Evolutionary conservation across 2,329 filamentous ascomycete species (phyloP).

Genomic region (Pyrenophora seminiperda): DNA sequence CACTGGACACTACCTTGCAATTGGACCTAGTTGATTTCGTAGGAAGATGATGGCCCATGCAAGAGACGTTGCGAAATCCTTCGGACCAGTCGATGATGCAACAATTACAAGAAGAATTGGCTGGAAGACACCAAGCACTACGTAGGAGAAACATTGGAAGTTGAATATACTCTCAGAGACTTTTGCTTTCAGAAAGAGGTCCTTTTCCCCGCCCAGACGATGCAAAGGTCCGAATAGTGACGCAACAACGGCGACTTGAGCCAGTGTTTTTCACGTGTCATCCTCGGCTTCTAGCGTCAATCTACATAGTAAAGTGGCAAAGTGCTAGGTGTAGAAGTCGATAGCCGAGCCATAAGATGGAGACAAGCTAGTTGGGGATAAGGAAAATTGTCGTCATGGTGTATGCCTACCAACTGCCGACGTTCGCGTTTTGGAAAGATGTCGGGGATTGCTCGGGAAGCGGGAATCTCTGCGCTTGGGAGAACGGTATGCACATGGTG

Average conservation of each 20-base stretch:
- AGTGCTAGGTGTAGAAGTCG: too few species aligned
- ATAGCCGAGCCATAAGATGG: neutral
- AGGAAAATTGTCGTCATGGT: neutral
- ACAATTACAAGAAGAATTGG: too few species aligned
- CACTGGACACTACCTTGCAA: neutral
- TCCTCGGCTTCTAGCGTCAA: slow-evolving; percentile 2
- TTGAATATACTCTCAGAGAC: neutral
- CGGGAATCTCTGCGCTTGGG: neutral
- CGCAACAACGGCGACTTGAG: slow-evolving; percentile 24
- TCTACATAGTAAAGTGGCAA: slow-evolving; percentile 4
- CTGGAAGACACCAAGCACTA: too few species aligned
- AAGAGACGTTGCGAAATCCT: too few species aligned
- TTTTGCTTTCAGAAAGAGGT: neutral
- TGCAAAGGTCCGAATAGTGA: slow-evolving; percentile 22
- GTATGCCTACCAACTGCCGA: slow-evolving; percentile 1
- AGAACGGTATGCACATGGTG: neutral
- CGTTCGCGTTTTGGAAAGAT: neutral
- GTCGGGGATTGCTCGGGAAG: slow-evolving; percentile 4
- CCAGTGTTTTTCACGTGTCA: slow-evolving; percentile 6
- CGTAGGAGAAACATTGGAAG: too few species aligned
- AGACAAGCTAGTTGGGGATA: neutral
- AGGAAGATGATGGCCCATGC: too few species aligned
- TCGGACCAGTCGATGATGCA: too few species aligned
- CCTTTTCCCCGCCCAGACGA: too few species aligned
- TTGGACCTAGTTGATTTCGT: too few species aligned